A percentile compares a stretch with the other conserved stretches of the same genome.
These are phyloP conservation scores for Rhododendron henanense DNA, from an alignment of 148 eudicot species.

Conservation along the genomic window DNA sequence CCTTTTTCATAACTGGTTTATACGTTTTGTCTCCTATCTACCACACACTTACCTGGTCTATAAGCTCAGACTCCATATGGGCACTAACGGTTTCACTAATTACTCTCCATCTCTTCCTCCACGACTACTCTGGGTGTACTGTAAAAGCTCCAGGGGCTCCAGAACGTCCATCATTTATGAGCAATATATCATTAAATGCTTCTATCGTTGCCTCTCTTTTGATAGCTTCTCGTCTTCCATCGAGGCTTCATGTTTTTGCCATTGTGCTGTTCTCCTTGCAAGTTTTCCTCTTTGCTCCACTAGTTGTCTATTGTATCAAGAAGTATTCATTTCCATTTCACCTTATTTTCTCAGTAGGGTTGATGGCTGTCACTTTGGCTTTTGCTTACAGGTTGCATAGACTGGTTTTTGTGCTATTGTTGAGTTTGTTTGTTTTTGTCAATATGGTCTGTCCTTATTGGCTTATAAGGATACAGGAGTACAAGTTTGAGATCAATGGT, in stretches of 20 bases:
- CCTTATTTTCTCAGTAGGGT: slow-evolving; percentile 55
- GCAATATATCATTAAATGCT: slow-evolving; percentile 40
- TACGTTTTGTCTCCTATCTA: slow-evolving; percentile 85
- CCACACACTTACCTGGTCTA: slow-evolving; percentile 86
- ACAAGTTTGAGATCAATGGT: slow-evolving; percentile 4
- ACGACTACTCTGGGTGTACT: slow-evolving; percentile 83
- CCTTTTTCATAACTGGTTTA: slow-evolving; percentile 72
- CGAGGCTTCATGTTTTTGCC: slow-evolving; percentile 86
- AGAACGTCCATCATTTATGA: slow-evolving; percentile 53
- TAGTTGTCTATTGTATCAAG: slow-evolving; percentile 66
- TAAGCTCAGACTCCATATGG: slow-evolving; percentile 89
- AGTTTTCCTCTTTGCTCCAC: slow-evolving; percentile 77
- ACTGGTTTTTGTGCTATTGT: slow-evolving; percentile 55
- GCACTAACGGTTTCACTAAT: slow-evolving; percentile 66
- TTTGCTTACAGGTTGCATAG: slow-evolving; percentile 50
- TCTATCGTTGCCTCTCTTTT: slow-evolving; percentile 80
- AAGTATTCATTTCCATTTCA: slow-evolving; percentile 71
- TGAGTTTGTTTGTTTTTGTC: slow-evolving; percentile 58
- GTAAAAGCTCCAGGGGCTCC: slow-evolving; percentile 58
- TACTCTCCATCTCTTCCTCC: slow-evolving; percentile 82
- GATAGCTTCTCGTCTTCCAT: slow-evolving; percentile 93
- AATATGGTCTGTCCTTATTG: slow-evolving; percentile 80
- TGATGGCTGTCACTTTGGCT: slow-evolving; percentile 56
- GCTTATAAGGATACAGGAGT: slow-evolving; percentile 1
- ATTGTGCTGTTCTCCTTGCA: slow-evolving; percentile 29